Percentiles rank a stretch among this genome's conserved stretches.
Conservation (phyloP, 495 filamentous ascomycete species). For the Penicillium cosmopolitanum region DNA sequence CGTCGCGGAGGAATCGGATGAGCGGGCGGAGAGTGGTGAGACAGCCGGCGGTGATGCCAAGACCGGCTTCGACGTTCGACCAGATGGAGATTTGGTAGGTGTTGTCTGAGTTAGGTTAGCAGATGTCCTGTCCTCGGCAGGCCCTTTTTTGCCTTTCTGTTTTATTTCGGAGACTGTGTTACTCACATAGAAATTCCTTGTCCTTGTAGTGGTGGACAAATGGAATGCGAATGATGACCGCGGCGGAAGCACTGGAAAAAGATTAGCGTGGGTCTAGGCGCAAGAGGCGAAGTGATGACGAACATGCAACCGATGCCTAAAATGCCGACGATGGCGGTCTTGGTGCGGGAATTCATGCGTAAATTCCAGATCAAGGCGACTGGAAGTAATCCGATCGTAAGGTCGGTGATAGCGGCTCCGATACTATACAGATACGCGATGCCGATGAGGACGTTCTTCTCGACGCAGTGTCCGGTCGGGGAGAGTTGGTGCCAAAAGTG, state of each 20-base stretch:
- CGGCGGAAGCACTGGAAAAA: constrained; percentile 33
- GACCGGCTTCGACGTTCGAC: constrained; percentile 42
- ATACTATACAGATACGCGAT: constrained; percentile 45
- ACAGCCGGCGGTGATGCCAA: constrained; percentile 45
- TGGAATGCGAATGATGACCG: constrained; percentile 42
- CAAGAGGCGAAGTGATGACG: constrained; percentile 6
- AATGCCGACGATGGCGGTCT: constrained; percentile 30
- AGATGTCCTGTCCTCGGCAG: background rate
- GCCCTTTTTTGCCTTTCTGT: background rate
- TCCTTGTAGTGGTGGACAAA: constrained; percentile 33
- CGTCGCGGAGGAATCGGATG: constrained; percentile 36
- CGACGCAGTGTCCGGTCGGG: constrained; percentile 33
- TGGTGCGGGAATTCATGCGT: constrained; percentile 35
- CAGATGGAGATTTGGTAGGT: constrained; percentile 45
- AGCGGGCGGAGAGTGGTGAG: constrained; percentile 45
- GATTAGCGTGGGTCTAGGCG: constrained; percentile 13
- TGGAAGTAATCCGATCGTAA: constrained; percentile 40
- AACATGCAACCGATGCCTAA: constrained; percentile 42
- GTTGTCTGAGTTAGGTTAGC: constrained; percentile 23
- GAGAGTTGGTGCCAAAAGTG: constrained; percentile 38
- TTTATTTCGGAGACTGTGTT: background rate
- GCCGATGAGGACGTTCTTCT: constrained; percentile 20
- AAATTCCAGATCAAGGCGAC: constrained; percentile 36
- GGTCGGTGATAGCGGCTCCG: constrained; percentile 37
- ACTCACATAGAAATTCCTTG: constrained; percentile 35